phyloP scores from a whole-genome alignment of 345 rosid genomes.

The Luvunga scandens region DNA sequence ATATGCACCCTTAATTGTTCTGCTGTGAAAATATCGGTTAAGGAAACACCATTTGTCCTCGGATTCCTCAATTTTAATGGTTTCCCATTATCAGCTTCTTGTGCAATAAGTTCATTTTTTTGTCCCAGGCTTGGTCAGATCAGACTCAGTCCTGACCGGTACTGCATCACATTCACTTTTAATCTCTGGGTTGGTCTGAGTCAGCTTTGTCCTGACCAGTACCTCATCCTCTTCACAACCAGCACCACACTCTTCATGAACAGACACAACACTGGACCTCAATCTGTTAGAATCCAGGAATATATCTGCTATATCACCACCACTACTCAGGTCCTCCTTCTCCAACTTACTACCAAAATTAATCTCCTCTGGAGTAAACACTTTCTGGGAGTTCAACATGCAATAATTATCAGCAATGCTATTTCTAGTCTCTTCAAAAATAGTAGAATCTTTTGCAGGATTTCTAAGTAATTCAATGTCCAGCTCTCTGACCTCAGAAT shows the following conservation, averaged over 20 bases:
- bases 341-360: slow-evolving; percentile 7
- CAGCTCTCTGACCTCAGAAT: slow-evolving; percentile 26
- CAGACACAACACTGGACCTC: background rate
- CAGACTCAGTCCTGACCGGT: background rate
- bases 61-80: slow-evolving; percentile 7
- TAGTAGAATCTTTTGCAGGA: slow-evolving; percentile 3
- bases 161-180: background rate
- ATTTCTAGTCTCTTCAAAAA: background rate
- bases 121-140: background rate
- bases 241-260: slow-evolving; percentile 17
- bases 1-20: slow-evolving; percentile 45
- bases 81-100: slow-evolving; percentile 10
- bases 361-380: slow-evolving; percentile 8
- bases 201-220: background rate
- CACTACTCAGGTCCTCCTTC: slow-evolving; percentile 8
- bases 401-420: background rate
- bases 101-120: slow-evolving; percentile 4
- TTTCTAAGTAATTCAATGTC: slow-evolving; percentile 8
- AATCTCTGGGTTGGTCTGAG: background rate
- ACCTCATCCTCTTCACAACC: slow-evolving; percentile 14
- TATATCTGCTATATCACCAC: slow-evolving; percentile 3
- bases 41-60: slow-evolving; percentile 33
- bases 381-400: background rate
- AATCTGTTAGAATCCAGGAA: slow-evolving; percentile 3
- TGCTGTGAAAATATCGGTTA: slow-evolving; percentile 43